Base-by-base conservation (phyloP, 805 yeast genomes). In the Candida coquimbonensis region DNA sequence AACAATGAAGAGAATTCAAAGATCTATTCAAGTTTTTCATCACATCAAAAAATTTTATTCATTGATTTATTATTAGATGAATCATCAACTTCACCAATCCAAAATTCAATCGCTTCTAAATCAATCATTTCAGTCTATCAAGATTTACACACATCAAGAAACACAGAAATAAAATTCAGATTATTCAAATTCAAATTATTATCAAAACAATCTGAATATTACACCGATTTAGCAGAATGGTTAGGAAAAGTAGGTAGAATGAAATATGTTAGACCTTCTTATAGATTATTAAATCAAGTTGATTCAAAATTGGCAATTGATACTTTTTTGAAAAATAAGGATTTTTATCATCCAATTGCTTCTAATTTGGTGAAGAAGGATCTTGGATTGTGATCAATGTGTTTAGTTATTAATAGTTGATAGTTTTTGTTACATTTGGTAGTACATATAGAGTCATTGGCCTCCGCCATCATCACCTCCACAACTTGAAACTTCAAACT, bases 191-290 rank as follows among this genome's bases (percentile, higher is more conserved):
- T 88, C 44, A 80, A 84, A 53, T 70, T 87, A 8, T 66, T 72
- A 0, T 83, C 83, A 29, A 67, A 71, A 27, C 66, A 78, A 45
- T 50, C 59, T 12, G 63, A 69, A 32, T 67, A 69, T 43, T 76
- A 82, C 61, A 66, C 65, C 46, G 66, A 65, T 38, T 67, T 89
- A 39, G 88, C 95, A 4, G 77, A 78, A 44, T 89, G 96, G 96
- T 73, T 89, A 45, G 95, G 91, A 12, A 81, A 90, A 3, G 93
- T 89, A 21, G 96, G 96, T 19, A 77, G 96, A 70, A 89, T 89
- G 96, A 89, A 89, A 68, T 89, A 82, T 60, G 96, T 87, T 25
- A 77, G 96, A 64, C 96, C 96, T 29, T 87, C 93, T 5, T 88
- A 80, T 66, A 73, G 78, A 39, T 66, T 81, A 49, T 70, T 89